phyloP scores from a whole-genome alignment of 441 rosid genomes.

The Euphorbia corollata region DNA sequence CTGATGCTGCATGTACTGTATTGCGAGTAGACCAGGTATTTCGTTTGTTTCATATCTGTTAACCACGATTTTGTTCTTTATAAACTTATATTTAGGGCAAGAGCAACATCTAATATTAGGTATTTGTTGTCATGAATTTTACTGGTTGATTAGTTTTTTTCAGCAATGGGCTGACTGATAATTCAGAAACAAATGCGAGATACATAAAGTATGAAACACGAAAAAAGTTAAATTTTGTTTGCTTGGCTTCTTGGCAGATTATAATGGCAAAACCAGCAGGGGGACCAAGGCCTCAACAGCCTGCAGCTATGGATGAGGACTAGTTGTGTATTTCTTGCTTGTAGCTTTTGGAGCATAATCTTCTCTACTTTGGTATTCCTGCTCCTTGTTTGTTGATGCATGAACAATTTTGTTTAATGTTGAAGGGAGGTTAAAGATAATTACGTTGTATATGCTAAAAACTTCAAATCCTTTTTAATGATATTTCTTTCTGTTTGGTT shows the following conservation, averaged over 20 bases:
- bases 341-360: constrained; percentile 8
- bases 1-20: constrained; percentile 97
- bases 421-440: background rate
- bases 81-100: background rate
- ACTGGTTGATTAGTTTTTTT: too few species aligned
- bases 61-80: background rate
- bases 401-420: constrained; percentile 22
- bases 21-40: constrained; percentile 94
- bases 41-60: background rate
- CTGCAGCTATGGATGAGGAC: constrained; percentile 85
- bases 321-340: constrained; percentile 26
- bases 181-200: too few species aligned
- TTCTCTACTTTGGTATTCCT: constrained; percentile 11
- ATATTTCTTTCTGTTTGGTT: too few species aligned
- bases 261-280: constrained; percentile 99
- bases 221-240: too few species aligned
- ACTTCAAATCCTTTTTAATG: constrained; percentile 2
- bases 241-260: constrained; percentile 45
- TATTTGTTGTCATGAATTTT: background rate
- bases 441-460: constrained; percentile 19
- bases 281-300: constrained; percentile 73
- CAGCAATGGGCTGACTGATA: too few species aligned
- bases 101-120: background rate
- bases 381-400: constrained; percentile 4
- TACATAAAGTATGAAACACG: too few species aligned